Evolutionary conservation across 1,284 basidiomycete species (phyloP).

Genomic region (Lignosus rhinocerotis): DNA sequence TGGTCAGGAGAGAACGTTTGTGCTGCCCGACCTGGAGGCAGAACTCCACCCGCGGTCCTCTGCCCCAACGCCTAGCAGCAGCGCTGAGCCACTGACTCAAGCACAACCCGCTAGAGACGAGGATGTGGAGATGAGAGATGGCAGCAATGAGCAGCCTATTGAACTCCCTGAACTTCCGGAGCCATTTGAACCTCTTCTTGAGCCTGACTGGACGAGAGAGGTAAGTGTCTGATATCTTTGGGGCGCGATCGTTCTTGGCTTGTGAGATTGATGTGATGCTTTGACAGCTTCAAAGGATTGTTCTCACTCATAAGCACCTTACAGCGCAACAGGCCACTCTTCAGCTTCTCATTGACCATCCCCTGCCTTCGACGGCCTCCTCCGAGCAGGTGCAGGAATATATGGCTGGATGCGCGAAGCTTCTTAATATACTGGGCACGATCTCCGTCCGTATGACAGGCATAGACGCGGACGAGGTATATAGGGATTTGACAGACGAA

Average conservation of each 20-base stretch:
- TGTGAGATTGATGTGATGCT: background rate
- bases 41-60: background rate
- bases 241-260: background rate
- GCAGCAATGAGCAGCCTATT: slow-evolving; percentile 19
- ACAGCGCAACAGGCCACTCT: slow-evolving; percentile 46
- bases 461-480: slow-evolving; percentile 11
- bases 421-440: slow-evolving; percentile 53
- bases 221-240: slow-evolving; percentile 35
- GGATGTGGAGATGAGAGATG: slow-evolving; percentile 29
- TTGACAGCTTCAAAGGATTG: slow-evolving; percentile 53
- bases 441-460: slow-evolving; percentile 5
- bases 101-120: background rate
- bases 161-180: slow-evolving; percentile 24
- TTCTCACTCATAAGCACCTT: slow-evolving; percentile 53
- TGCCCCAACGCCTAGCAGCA: background rate
- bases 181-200: slow-evolving; percentile 16
- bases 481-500: slow-evolving; percentile 10
- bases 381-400: slow-evolving; percentile 38
- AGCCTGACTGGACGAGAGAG: slow-evolving; percentile 48
- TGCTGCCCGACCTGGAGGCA: background rate
- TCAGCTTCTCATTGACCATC: slow-evolving; percentile 52
- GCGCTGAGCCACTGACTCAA: background rate
- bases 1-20: background rate
- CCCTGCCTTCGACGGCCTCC: slow-evolving; percentile 30
- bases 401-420: slow-evolving; percentile 39